These are phyloP conservation scores for Neurospora tetraspora DNA, from an alignment of 495 filamentous ascomycete genomes.

Conservation along the genomic window DNA sequence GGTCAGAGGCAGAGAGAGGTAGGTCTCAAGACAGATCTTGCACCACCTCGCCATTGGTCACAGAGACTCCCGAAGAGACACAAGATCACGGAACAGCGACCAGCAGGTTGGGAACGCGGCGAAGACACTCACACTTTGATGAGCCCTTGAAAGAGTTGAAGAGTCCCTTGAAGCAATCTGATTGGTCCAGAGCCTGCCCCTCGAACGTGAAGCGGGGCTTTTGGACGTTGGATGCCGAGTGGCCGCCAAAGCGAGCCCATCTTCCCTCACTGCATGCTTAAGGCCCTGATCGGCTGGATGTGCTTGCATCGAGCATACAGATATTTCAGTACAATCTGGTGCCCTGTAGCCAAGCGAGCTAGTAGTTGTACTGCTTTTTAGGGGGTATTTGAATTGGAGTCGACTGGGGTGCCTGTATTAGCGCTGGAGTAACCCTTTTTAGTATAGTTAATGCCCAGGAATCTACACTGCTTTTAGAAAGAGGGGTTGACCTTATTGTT, in stretches of 20 bases:
- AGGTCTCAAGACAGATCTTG: neutral
- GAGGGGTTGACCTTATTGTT: no score
- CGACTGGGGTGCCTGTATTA: no score
- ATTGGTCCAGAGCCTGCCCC: slow-evolving; percentile 14
- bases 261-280: slow-evolving; percentile 14
- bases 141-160: neutral
- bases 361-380: no score
- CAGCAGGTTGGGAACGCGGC: slow-evolving; percentile 20
- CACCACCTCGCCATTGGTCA: slow-evolving; percentile 5
- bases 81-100: slow-evolving; percentile 4
- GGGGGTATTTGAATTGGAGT: no score
- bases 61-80: neutral
- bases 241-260: slow-evolving; percentile 19
- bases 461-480: no score
- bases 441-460: no score
- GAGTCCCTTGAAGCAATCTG: neutral
- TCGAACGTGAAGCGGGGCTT: slow-evolving; percentile 8
- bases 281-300: no score
- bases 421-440: no score
- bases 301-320: no score
- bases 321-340: no score
- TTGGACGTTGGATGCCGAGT: slow-evolving; percentile 13
- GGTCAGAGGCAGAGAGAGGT: neutral
- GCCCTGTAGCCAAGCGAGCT: no score
- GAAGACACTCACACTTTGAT: neutral